Evolutionary conservation across 495 filamentous ascomycete species (phyloP).

Genomic region (Thozetella sp.): DNA sequence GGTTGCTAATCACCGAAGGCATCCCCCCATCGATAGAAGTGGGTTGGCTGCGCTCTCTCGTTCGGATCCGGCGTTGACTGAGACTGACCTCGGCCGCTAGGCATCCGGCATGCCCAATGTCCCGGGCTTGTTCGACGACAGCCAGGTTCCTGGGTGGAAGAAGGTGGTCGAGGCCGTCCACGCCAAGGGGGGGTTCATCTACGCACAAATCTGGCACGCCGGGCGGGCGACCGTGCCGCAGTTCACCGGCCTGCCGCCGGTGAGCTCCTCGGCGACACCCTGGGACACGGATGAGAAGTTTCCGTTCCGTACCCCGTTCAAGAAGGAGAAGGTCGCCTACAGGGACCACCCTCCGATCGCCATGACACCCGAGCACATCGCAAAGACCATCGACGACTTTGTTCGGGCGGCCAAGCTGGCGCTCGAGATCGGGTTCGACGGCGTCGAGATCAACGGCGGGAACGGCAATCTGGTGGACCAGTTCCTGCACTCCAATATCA

Average conservation of each 20-base stretch:
- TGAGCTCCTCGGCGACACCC: neutral
- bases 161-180: constrained; percentile 63
- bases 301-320: neutral
- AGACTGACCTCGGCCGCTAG: constrained; percentile 16
- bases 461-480: constrained; percentile 76
- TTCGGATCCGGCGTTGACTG: too few species aligned
- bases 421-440: constrained; percentile 70
- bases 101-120: constrained; percentile 50
- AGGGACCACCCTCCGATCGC: constrained; percentile 38
- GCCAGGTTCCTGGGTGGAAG: constrained; percentile 62
- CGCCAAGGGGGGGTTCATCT: constrained; percentile 61
- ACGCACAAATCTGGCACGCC: constrained; percentile 63
- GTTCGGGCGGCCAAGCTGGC: constrained; percentile 61
- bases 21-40: constrained; percentile 51
- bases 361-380: constrained; percentile 56
- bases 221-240: constrained; percentile 52
- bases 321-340: constrained; percentile 19
- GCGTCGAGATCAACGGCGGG: constrained; percentile 68
- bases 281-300: constrained; percentile 2
- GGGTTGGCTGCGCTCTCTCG: neutral
- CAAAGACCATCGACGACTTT: constrained; percentile 50
- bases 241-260: constrained; percentile 37
- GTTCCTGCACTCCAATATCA: constrained; percentile 61
- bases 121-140: constrained; percentile 60
- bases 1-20: constrained; percentile 62